A percentile compares a stretch with the other conserved stretches of the same genome.
Conservation (phyloP, 129 eudicot genomes). For the Flaveria brownii region DNA sequence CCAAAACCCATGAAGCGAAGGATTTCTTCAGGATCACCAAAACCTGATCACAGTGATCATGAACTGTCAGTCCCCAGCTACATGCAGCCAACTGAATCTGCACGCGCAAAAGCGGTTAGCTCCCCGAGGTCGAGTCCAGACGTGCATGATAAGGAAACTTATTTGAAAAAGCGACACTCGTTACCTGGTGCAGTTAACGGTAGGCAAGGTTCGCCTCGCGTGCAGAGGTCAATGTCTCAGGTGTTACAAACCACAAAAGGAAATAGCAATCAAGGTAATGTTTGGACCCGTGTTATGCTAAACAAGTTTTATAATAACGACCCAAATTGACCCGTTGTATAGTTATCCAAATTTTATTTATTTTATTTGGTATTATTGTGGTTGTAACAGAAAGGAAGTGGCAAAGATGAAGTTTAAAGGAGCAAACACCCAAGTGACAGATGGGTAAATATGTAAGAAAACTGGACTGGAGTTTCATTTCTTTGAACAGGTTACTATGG, state of each 20-base stretch:
- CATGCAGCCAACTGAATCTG: constrained; percentile 98
- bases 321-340: too few relatives aligned
- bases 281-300: neutral
- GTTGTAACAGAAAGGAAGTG: constrained; percentile 63
- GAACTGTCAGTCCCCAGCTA: constrained; percentile 75
- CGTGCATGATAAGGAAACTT: constrained; percentile 69
- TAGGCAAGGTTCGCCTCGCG: constrained; percentile 77
- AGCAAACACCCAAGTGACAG: constrained; percentile 7
- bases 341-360: neutral
- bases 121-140: constrained; percentile 96
- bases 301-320: too few relatives aligned
- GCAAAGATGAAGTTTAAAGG: constrained; percentile 41
- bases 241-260: constrained; percentile 66
- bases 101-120: constrained; percentile 67
- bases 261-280: constrained; percentile 63
- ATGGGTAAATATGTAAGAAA: constrained; percentile 22
- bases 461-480: constrained; percentile 23
- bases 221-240: constrained; percentile 68
- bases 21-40: constrained; percentile 67
- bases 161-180: constrained; percentile 73
- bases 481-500: constrained; percentile 21
- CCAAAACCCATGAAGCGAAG: constrained; percentile 61
- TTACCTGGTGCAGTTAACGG: constrained; percentile 63
- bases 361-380: constrained; percentile 15
- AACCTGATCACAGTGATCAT: constrained; percentile 56